These are phyloP conservation scores for Castanea crenata DNA, from an alignment of 306 rosid species.

Conservation along the genomic window DNA sequence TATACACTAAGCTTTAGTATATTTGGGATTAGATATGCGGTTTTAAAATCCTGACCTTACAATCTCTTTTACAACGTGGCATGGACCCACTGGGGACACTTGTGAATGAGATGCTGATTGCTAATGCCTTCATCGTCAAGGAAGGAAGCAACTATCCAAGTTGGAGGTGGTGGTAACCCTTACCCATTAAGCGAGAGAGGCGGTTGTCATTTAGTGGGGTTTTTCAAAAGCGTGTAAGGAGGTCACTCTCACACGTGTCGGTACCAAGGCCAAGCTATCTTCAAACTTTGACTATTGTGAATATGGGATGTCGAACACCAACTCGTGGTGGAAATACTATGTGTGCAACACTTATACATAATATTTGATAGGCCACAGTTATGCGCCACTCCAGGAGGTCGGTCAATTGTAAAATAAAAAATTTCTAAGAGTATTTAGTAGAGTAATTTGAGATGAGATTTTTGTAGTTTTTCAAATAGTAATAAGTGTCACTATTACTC, in stretches of 20 bases:
- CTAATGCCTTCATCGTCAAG: background rate
- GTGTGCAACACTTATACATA: background rate
- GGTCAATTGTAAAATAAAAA: too few relatives aligned
- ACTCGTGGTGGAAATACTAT: background rate
- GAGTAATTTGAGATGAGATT: too few relatives aligned
- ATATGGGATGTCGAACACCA: background rate
- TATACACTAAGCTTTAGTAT: background rate
- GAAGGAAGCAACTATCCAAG: background rate
- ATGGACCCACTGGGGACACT: background rate
- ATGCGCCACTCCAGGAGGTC: too few relatives aligned
- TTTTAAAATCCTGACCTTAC: background rate
- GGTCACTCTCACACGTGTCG: conserved; percentile 3
- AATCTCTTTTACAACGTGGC: conserved; percentile 7
- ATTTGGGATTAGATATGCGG: background rate
- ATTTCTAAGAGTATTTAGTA: too few relatives aligned
- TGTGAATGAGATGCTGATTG: conserved; percentile 17
- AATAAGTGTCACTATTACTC: too few relatives aligned
- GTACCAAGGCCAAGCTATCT: background rate
- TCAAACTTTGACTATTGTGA: background rate
- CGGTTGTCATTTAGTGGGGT: conserved; percentile 18
- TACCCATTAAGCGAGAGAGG: background rate
- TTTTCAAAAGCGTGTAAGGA: conserved; percentile 3
- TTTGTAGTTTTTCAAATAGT: too few relatives aligned
- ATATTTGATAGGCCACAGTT: background rate
- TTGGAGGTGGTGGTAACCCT: too few relatives aligned